Conservation (phyloP, 371 early-diverging fungal genomes). For the Rhizopus microsporus region DNA sequence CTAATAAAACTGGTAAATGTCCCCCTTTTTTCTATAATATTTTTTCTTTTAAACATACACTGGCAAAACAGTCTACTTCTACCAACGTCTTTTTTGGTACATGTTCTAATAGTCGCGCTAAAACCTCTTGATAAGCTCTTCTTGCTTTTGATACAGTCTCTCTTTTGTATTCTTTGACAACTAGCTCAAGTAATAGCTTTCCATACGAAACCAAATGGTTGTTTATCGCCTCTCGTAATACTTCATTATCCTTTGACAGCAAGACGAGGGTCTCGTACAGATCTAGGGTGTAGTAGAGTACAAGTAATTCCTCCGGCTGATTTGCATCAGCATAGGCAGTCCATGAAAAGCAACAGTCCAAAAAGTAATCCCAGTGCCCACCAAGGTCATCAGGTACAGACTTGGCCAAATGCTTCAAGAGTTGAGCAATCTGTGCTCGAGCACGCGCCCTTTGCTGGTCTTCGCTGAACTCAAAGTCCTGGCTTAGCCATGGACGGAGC, state of each 20-base stretch:
- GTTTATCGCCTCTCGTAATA: conserved; percentile 8
- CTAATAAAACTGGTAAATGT: conserved; percentile 11
- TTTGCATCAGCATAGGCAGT: conserved; percentile 31
- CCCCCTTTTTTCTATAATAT: background rate
- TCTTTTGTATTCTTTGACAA: conserved; percentile 23
- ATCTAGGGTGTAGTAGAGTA: conserved; percentile 20
- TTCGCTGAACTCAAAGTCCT: conserved; percentile 10
- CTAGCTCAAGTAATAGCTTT: conserved; percentile 17
- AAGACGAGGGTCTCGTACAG: conserved; percentile 13
- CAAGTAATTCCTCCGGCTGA: conserved; percentile 21
- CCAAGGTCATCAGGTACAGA: conserved; percentile 55
- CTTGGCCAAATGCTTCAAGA: conserved; percentile 41
- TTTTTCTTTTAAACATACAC: conserved; percentile 19
- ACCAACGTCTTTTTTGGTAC: conserved; percentile 36
- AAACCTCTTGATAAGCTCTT: conserved; percentile 31
- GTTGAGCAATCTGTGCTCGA: conserved; percentile 39
- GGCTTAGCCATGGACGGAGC: conserved; percentile 43
- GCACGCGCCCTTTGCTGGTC: conserved; percentile 26
- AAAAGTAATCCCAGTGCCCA: conserved; percentile 60
- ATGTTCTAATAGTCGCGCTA: conserved; percentile 32
- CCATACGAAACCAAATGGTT: conserved; percentile 13
- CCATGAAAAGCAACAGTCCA: conserved; percentile 46
- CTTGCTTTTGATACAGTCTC: conserved; percentile 8
- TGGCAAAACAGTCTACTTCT: conserved; percentile 19
- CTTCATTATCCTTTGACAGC: conserved; percentile 14